Base-by-base conservation (phyloP, 2,329 filamentous ascomycete genomes). In the Grosmannia clavigera region DNA sequence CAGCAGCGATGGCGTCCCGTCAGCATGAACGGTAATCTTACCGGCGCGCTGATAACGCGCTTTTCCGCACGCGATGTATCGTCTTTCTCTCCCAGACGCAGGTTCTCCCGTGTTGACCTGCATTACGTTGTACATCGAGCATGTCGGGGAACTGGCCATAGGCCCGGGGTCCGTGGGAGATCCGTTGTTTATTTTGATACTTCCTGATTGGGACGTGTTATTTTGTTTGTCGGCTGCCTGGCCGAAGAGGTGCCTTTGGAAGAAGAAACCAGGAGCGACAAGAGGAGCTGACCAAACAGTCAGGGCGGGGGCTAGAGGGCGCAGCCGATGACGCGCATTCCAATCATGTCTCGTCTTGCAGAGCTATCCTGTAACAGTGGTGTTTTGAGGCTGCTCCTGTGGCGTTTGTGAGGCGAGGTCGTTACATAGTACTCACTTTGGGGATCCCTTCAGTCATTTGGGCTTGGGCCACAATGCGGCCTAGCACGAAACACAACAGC, bases 181-280 rank as follows among this genome's bases (percentile, higher is more conserved):
- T 43, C 22, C 12, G 40, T 27, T 40, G 33, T 55, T 61, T 61
- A 31, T 61, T 61, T 61, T 56, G 46, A 53, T 61, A 40, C 48
- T 25, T 56, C 53, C 52, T 14, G 25, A 52, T 35, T 22, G 19
- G 55, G 43, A n/a, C 51, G 25, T 51, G 22, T 46, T 50, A 48
- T 48, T 48, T 22, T 22, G 1, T 25, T 27, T 50, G 7, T 10
- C n/a, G 46, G n/a, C 46, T 12, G 46, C 22, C 46, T 27, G 46
- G 46, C 46, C 16, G 40, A 43, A 43, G 16, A 43, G 12, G 40
- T 43, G 40, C 12, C 16, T 43, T 16, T 43, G 9, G 16, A 19
- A 43, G 40, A 38, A 14, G 12, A 38, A 5, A 16, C 38, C 16
- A 16, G 12, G 14, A 40, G 14, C 9, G 12, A 38, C 10, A 38